These are phyloP conservation scores for Podaxis sp. DNA, from an alignment of 768 basidiomycete species.

Conservation along the genomic window DNA sequence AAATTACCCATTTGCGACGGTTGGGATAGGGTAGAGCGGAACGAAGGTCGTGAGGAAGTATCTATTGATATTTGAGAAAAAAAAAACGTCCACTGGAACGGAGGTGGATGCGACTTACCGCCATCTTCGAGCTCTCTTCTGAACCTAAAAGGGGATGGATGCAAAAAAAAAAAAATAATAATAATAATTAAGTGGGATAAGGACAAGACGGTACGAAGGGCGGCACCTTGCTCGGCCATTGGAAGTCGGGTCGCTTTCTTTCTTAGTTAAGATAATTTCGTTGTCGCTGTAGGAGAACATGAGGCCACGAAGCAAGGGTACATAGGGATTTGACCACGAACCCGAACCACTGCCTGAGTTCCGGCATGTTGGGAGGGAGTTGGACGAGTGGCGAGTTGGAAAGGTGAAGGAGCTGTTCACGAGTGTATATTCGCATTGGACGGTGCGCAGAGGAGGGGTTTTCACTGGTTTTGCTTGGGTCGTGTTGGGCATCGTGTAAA, in stretches of 20 bases:
- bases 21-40: conserved; percentile 69
- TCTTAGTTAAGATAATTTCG: conserved; percentile 61
- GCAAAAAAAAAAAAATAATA: conserved; percentile 13
- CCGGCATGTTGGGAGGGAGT: conserved; percentile 71
- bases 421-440: conserved; percentile 64
- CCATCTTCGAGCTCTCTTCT: conserved; percentile 74
- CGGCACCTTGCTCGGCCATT: conserved; percentile 50
- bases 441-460: conserved; percentile 23
- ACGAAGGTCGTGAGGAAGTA: conserved; percentile 52
- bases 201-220: conserved; percentile 1
- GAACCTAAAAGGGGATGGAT: conserved; percentile 43
- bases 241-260: conserved; percentile 60
- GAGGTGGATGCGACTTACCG: conserved; percentile 34
- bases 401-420: conserved; percentile 62
- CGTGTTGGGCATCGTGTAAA: conserved; percentile 3
- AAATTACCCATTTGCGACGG: conserved; percentile 94
- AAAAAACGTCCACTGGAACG: neutral
- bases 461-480: neutral
- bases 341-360: conserved; percentile 88
- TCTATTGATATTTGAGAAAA: conserved; percentile 32
- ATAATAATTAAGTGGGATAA: conserved; percentile 8
- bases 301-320: conserved; percentile 22
- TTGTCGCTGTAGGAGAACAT: conserved; percentile 45
- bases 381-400: conserved; percentile 73
- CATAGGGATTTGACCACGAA: conserved; percentile 30